Conservation (phyloP, 2,329 filamentous ascomycete genomes). For the Penicillium sp. region DNA sequence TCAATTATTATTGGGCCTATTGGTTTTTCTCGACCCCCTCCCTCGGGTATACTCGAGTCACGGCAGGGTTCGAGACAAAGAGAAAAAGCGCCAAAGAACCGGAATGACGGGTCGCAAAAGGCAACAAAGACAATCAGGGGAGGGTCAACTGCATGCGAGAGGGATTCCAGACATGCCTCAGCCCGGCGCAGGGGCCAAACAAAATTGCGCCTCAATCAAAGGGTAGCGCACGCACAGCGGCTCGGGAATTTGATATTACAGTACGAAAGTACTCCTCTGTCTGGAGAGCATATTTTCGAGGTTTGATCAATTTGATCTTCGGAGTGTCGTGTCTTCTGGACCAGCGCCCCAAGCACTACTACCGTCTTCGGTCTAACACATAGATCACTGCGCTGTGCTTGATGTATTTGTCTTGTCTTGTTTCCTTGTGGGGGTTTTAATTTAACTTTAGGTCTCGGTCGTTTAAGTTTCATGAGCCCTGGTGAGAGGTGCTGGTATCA, state of each 20-base stretch:
- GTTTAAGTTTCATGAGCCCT: too few relatives aligned
- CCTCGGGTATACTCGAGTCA: neutral
- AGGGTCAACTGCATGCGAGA: conserved; percentile 1
- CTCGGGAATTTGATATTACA: neutral
- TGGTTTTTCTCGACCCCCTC: neutral
- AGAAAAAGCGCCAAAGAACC: neutral
- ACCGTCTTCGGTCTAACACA: neutral
- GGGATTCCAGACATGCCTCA: conserved; percentile 2
- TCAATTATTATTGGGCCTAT: neutral
- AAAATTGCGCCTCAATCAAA: conserved; percentile 3
- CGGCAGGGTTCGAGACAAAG: conserved; percentile 3
- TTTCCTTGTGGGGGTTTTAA: too few relatives aligned
- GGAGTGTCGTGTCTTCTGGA: neutral
- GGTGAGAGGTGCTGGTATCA: neutral
- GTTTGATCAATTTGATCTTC: neutral
- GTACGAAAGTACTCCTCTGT: neutral
- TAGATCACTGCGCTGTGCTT: neutral
- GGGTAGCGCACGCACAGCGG: neutral
- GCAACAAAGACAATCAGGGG: neutral
- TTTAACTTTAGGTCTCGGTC: too few relatives aligned
- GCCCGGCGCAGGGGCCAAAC: conserved; percentile 4
- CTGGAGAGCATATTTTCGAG: neutral
- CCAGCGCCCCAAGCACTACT: neutral
- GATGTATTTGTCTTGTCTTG: neutral
- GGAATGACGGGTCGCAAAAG: conserved; percentile 2